Evolutionary conservation across 2,329 filamentous ascomycete genomes (phyloP), one percentile per base, ranked within the genome.

Genomic region (Sclerotinia borealis): DNA sequence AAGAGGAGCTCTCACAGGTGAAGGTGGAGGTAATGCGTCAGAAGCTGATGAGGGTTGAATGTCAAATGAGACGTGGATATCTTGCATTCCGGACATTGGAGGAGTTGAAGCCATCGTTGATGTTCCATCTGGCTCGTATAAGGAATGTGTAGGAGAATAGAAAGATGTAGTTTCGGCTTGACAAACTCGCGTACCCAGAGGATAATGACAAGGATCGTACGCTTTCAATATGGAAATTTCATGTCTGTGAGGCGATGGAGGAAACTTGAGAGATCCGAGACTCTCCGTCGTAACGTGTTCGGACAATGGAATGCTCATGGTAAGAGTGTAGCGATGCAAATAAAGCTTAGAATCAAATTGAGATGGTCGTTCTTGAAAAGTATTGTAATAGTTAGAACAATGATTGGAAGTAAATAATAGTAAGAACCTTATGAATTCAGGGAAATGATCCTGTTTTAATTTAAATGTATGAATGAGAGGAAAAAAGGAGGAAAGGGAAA

Each of bases 271-370:
- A 27, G 58, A n/a, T 51, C 36, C 34, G 25, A 60, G 36, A 49
- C n/a, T 37, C 29, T 45, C 39, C 10, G 34, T 15, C 11, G 47
- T 41, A 27, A 45, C 13, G 54, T 56, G 54, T 22, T 60, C 36
- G 36, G 58, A 29, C 36, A 51, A 19, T 50, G 58, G 58, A 37
- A 60, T 60, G 58, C 31, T 60, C 58, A 60, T 51, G 45, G 45
- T 41, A 41, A 56, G 10, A 43, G 54, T 29, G 54, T 34, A 56
- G 29, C 37, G 52, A 55, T 22, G 19, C 6, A 41, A 41, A 31
- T 47, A 13, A 47, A 22, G 11, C 27, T 47, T 25, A 19, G 11
- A 25, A 8, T 22, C 22, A 19, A 7, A 19, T 41, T 17, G 15
- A 7, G 19, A 7, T 22, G 19, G 10, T 37, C 11, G 4, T 43